Evolutionary conservation across 768 basidiomycete species (phyloP), one percentile per base, ranked within the genome.

Genomic region (Mycena latifolia): DNA sequence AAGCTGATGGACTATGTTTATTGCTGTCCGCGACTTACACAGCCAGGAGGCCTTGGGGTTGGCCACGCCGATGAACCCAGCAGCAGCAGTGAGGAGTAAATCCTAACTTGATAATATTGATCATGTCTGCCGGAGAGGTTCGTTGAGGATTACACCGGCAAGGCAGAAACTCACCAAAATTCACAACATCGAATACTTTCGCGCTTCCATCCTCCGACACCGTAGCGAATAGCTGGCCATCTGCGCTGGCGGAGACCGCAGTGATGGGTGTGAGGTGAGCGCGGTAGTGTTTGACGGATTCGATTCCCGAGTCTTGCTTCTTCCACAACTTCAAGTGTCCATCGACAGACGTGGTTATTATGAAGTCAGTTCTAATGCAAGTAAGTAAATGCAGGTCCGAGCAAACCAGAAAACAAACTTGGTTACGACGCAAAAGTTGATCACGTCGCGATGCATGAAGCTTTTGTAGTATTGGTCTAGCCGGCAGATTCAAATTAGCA

Each of bases 291-390:
- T 99, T 99, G 64, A 99, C 97, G 72, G 98, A 99, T 80, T 99
- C 98, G 73, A 99, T 95, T 5, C 96, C 97, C 8, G 83, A 77
- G 24, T 96, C 93, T 80, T 98, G 96, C 78, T 99, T 99, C 84
- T 98, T 99, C 98, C 98, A 99, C n/a, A 99, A 79, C 77, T 99
- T 99, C 68, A 99, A 78, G 77, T 96, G 92, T 2, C 98, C 98
- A 75, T 99, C 98, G 12, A 95, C 78, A 3, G 97, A 98, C 1
- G 97, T 96, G 9, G 98, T 99, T 53, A 99, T 85, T 46, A 99
- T 74, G 74, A 98, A 99, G 62, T 95, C 90, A 15, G 95, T 97
- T 77, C 97, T 98, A 71, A 35, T 6, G 5, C 18, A 20, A 35
- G 45, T 43, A 20, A 52, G 65, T 20, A 46, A 37, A 28, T 18